Base-by-base conservation (phyloP, 2,329 filamentous ascomycete genomes). In the Calonectria pseudoreteaudii region DNA sequence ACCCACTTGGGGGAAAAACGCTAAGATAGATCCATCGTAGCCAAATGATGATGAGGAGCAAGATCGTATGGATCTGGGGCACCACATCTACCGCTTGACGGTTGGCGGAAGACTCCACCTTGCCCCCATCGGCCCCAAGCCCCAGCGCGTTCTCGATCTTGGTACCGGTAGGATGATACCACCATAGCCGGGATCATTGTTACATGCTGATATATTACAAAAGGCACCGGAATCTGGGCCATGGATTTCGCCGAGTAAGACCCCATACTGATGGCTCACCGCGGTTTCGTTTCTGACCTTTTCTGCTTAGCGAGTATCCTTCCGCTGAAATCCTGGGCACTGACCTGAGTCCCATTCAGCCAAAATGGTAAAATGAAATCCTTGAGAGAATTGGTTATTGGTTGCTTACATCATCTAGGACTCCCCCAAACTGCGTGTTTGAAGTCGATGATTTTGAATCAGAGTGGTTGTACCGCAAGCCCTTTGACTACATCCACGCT, bases 201-300 rank as follows among this genome's bases (percentile, higher is more conserved):
- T 10, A 11, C 1, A 20, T 14, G 14, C 56, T 62, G 36, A 62
- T 18, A 3, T 28, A 13, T 41, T 5, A 28, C 10, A 26, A 62
- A 62, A 62, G 56, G 67, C 31, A 73, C 67, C 3, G 71, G 71
- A 20, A 73, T 70, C 20, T 73, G 71, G 71, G 67, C 62, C 7
- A 70, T 73, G 67, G 71, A 70, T 36, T 73, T 73, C 52, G 67
- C 71, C 41, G 71, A 73, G 67, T 70, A 31, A 70, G 58, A 52
- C 30, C 3, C 23, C 23, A 20, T 41, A n/a, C n/a, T 7, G 26
- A 6, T 2, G 30, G 20, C n/a, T n/a, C 13, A 34, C 26, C 10
- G 6, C 34, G 14, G 23, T 5, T 30, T 38, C 23, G 36, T 9
- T 28, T 62, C 56, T 62, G 38, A 62, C 36, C 3, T 41, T 13